Base-by-base conservation (phyloP, 495 filamentous ascomycete genomes). In the Annulohypoxylon bovei region DNA sequence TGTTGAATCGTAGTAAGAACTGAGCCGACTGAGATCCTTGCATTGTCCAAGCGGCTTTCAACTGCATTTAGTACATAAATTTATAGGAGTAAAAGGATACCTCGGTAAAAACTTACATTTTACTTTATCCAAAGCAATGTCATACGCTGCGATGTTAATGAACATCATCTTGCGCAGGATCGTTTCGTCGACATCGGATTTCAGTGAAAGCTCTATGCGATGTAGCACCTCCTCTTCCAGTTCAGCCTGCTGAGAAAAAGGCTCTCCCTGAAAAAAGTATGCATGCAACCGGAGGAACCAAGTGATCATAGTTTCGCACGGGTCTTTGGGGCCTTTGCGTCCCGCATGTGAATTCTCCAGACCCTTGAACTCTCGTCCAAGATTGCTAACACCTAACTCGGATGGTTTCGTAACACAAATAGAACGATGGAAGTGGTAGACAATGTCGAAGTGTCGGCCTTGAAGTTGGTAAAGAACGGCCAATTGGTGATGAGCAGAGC, bases 201-300 rank as follows among this genome's bases (percentile, higher is more conserved):
- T 94, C 42, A 96, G 78, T 28, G 92, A 88, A 54, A 91, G 82
- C 52, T 87, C 85, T 23, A 97, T 79, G 46, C 93, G 91, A 69
- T 89, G 88, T 49, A 97, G 81, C 6, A 98, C 91, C 74, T 97
- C 92, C 58, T 86, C 89, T 80, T 98, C 95, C 7, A 98, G 82
- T 76, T 95, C 94, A 53, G 93, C 88, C 67, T 94, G 91, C 67
- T 90, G 87, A 1, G 85, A 78, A 73, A 95, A 89, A 35, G 86
- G 79, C 46, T 82, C 81, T 2, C 93, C 93, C 54, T 88, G 88
- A 70, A 90, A 95, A 78, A 91, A 94, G 73, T 89, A 89, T 14
- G 92, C 92, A 77, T 98, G 95, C 32, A 98, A 87, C 68, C 92
- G 90, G 67, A 96, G 87, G 70, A 97, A 98, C 91, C 90, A 97